Base-by-base conservation (phyloP, 2,329 filamentous ascomycete species). In the Phialophora expanda region DNA sequence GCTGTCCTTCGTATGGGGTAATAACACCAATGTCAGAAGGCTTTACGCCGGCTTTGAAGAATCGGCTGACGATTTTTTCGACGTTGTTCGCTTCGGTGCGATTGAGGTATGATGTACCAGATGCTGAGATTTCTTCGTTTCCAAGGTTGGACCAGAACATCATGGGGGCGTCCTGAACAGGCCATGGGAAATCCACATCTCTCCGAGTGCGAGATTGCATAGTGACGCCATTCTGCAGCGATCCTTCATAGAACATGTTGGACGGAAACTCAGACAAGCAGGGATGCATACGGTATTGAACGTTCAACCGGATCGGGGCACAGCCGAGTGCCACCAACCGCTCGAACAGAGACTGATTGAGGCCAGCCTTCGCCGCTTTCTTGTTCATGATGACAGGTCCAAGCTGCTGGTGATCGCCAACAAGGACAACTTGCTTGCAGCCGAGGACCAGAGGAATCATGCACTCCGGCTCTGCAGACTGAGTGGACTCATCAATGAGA, bases 361-460 rank as follows among this genome's bases (percentile, higher is more conserved):
- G 84, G 67, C 95, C 95, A 62, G 95, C 95, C 80, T 98, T 98
- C 68, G 95, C 95, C 14, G 95, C 95, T 80, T 98, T 98, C 85
- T 99, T 99, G 85, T 99, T 99, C 94, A 99, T 99, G 76, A 99
- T 98, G 74, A 99, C 95, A 1, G 95, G 95, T 0, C 95, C 95
- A 70, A 99, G 87, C 78, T 99, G 95, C 79, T 98, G 96, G 79
- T 99, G 95, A 76, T 99, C 95, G 76, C 95, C 95, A 50, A 99
- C 95, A 41, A 99, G 86, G n/a, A 99, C 95, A 57, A 97, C 93
- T 78, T 99, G 95, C 82, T 99, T 99, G 84, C 95, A 99, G 58
- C 95, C 95, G 24, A 99, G 85, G 34, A 99, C 94, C 48, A 99
- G 83, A 20, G 95, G 95, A 73, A 99, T 99, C 92, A 99, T 96